Base-by-base conservation (phyloP, 2,329 filamentous ascomycete species). In the Diaporthe citriasiana region DNA sequence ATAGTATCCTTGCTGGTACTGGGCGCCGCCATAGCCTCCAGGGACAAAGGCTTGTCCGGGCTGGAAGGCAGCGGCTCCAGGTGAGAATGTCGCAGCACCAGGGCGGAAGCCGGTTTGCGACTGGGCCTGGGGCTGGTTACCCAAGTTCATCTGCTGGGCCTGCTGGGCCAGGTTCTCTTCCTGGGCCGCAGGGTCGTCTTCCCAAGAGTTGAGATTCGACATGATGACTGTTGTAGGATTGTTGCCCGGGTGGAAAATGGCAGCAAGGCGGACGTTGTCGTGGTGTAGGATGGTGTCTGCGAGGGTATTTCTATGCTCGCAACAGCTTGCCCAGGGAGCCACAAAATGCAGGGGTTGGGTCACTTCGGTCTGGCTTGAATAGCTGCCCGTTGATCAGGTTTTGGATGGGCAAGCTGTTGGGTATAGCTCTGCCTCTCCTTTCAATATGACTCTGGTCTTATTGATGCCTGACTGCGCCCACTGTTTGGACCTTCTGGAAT, bases 171-270 rank as follows among this genome's bases (percentile, higher is more conserved):
- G 91, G 82, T 90, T 90, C 79, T 94, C 93, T 80, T 95, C 93
- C 87, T 94, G 93, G 76, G 91, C 92, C 72, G 92, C 88, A 80
- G 92, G 92, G 81, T 95, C 94, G 81, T 97, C 95, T 86, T 98
- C 95, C 94, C 97, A 98, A 76, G 95, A 98, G 84, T 97, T 95
- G 80, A 95, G 93, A 84, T 95, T 92, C 79, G 95, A 93, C 95
- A 98, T 98, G 81, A 72, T 88, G 81, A 17, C 19, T 53, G 73
- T 72, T 71, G 76, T 76, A 30, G 56, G 53, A 57, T 79, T 77
- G 66, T 69, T 50, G 40, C 27, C 55, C 56, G 7, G 50, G 19
- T 19, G 45, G 55, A 73, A 40, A 40, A 19, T 55, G 40, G 50
- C 47, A 50, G 25, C 15, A 53, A 35, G 50, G 30, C 35, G 73